phyloP scores from a whole-genome alignment of 495 filamentous ascomycete species.

The Penicillium soppii region DNA sequence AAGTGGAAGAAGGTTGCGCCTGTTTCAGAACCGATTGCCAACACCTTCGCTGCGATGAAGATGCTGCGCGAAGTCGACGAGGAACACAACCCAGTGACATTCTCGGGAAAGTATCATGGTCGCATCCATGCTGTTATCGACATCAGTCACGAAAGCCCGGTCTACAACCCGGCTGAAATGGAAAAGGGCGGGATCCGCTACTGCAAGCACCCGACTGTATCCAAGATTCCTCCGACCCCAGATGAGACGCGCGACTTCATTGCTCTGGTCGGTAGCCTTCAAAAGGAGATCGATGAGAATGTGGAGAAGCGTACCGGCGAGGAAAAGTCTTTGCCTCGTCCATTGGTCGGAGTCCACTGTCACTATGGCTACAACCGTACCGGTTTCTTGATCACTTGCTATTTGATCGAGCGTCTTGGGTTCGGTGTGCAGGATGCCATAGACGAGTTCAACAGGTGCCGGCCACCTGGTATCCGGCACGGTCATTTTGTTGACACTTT shows the following conservation, averaged over 20 bases:
- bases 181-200: conserved; percentile 73
- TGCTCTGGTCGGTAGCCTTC: conserved; percentile 69
- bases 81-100: conserved; percentile 71
- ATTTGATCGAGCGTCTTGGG: conserved; percentile 77
- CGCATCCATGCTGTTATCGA: conserved; percentile 77
- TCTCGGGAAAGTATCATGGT: conserved; percentile 65
- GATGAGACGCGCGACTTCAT: conserved; percentile 79
- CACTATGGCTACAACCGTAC: conserved; percentile 95
- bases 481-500: conserved; percentile 85
- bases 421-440: conserved; percentile 76
- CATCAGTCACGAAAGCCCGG: conserved; percentile 82
- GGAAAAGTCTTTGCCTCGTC: conserved; percentile 47
- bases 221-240: conserved; percentile 80
- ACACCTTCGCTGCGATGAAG: conserved; percentile 82
- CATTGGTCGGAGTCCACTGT: conserved; percentile 79
- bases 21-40: conserved; percentile 72
- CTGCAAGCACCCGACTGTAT: conserved; percentile 86
- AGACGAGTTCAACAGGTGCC: conserved; percentile 67
- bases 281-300: conserved; percentile 39
- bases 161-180: conserved; percentile 77
- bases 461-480: conserved; percentile 85
- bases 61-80: conserved; percentile 86
- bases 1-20: conserved; percentile 83
- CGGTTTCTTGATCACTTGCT: conserved; percentile 87
- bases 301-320: conserved; percentile 33